Evolutionary conservation across 768 basidiomycete species (phyloP).

Genomic region (Amanita exitialis): DNA sequence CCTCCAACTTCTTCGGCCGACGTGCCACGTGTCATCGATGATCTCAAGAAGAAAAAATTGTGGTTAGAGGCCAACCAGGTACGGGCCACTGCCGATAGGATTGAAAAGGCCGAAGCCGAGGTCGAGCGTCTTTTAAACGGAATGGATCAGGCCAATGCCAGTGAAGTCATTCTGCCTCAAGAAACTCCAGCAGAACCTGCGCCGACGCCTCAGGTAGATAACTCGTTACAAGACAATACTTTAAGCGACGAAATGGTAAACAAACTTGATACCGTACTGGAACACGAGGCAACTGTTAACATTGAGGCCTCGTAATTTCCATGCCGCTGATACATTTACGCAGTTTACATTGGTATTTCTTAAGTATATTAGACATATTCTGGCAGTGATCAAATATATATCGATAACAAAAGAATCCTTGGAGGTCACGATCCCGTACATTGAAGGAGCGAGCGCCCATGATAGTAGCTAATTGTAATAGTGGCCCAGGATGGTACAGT

Average conservation of each 20-base stretch:
- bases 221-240: constrained; percentile 20
- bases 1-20: constrained; percentile 74
- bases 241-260: constrained; percentile 30
- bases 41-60: constrained; percentile 87
- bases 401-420: constrained; percentile 25
- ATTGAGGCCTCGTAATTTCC: constrained; percentile 10
- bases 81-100: constrained; percentile 66
- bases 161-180: constrained; percentile 27
- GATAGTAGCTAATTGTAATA: constrained; percentile 14
- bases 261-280: constrained; percentile 30
- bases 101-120: constrained; percentile 70
- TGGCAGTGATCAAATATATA: constrained; percentile 20
- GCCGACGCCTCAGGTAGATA: constrained; percentile 27
- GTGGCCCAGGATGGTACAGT: constrained; percentile 18
- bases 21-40: constrained; percentile 75
- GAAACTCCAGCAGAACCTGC: constrained; percentile 36
- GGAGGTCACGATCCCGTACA: constrained; percentile 23
- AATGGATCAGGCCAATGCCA: constrained; percentile 24
- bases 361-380: constrained; percentile 9
- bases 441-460: constrained; percentile 24
- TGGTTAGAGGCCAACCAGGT: constrained; percentile 94
- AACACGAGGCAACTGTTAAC: constrained; percentile 17
- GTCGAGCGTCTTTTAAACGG: constrained; percentile 49
- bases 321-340: background rate
- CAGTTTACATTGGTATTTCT: background rate